Base-by-base conservation (phyloP, 2,329 filamentous ascomycete species). In the Blastomyces parvus region DNA sequence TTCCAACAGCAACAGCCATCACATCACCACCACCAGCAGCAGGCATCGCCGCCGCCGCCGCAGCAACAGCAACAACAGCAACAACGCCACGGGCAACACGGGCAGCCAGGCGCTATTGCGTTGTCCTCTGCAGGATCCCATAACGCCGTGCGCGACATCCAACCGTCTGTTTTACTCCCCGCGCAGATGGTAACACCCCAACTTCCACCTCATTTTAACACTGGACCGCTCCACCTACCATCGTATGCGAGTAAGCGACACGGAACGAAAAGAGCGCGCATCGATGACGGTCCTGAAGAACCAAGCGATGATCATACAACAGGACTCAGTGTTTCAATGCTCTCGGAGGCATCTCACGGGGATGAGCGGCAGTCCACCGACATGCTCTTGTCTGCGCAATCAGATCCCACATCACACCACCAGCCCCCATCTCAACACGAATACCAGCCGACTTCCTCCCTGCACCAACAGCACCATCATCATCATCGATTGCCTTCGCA, bases 401-500 rank as follows among this genome's bases (percentile, higher is more conserved):
- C 65, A 22, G 74, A 74, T 46, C 68, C 69, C 50, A 69, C 71
- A 25, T 68, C 71, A 11, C 71, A 67, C 27, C 66, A 72, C 60
- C 73, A 71, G 52, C 66, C 68, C 52, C 64, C 71, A 56, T 64
- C 71, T 25, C 66, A 67, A 30, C 74, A 74, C 61, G 68, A 69
- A 30, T 77, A 71, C 61, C 68, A 67, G 33, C 67, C 67, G 77
- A 78, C 64, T 77, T 83, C 70, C 70, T 79, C 61, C 71, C 80
- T 62, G 71, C 77, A 71, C 33, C 70, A 80, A 30, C 83, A 83
- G 46, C 84, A 84, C 57, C 90, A 95, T 72, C 90, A 93, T 70
- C 91, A 96, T 70, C 90, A 92, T 70, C 87, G 88, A 52, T 81
- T 92, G 46, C 90, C 90, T 59, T 86, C 90, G 67, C 86, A 89